Evolutionary conservation across 1,284 basidiomycete species (phyloP).

Genomic region (Bothia castanella): DNA sequence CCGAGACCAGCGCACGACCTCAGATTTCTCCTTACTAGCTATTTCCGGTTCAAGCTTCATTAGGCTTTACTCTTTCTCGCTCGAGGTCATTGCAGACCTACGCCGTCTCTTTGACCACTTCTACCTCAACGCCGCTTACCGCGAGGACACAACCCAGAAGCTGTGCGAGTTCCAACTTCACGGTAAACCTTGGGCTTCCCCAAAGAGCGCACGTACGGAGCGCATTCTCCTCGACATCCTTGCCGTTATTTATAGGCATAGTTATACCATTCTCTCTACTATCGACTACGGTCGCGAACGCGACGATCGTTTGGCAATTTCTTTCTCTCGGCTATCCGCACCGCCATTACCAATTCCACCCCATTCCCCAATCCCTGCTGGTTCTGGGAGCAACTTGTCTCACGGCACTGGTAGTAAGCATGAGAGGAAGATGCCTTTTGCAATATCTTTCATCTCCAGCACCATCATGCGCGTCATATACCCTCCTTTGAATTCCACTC

Average conservation of each 20-base stretch:
- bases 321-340: slow-evolving; percentile 53
- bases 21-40: slow-evolving; percentile 64
- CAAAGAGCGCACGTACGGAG: slow-evolving; percentile 63
- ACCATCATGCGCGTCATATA: slow-evolving; percentile 67
- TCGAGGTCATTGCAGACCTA: slow-evolving; percentile 47
- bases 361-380: slow-evolving; percentile 34
- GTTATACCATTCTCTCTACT: slow-evolving; percentile 60
- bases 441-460: slow-evolving; percentile 66
- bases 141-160: slow-evolving; percentile 56
- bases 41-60: slow-evolving; percentile 59
- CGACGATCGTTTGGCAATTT: slow-evolving; percentile 66
- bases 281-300: slow-evolving; percentile 74
- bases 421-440: slow-evolving; percentile 53
- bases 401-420: slow-evolving; percentile 34
- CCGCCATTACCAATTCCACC: slow-evolving; percentile 32
- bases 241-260: slow-evolving; percentile 56
- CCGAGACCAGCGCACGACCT: slow-evolving; percentile 50
- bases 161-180: slow-evolving; percentile 63
- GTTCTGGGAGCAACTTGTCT: slow-evolving; percentile 37
- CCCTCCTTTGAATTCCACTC: slow-evolving; percentile 68
- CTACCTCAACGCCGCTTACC: slow-evolving; percentile 42
- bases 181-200: slow-evolving; percentile 66
- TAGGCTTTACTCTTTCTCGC: slow-evolving; percentile 65
- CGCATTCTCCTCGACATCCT: slow-evolving; percentile 66
- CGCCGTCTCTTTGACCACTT: slow-evolving; percentile 52